Percentiles rank a stretch among this genome's conserved stretches.
These are phyloP conservation scores for Aspergillus quadricinctus DNA, from an alignment of 2,329 filamentous ascomycete genomes.

Conservation along the genomic window DNA sequence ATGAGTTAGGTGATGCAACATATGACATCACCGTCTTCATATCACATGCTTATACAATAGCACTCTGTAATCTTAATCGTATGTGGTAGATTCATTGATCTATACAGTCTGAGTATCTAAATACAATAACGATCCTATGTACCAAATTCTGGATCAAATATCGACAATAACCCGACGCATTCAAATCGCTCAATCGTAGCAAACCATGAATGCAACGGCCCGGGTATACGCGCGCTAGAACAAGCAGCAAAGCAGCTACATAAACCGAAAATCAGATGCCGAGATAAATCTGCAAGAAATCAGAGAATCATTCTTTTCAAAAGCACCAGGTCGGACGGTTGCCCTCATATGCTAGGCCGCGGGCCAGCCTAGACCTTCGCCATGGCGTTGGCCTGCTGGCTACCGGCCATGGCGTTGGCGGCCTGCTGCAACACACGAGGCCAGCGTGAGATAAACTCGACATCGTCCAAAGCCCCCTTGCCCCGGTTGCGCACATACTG, in stretches of 20 bases:
- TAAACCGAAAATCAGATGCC: constrained; percentile 4
- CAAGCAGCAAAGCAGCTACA: not conserved
- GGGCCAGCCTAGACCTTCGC: constrained; percentile 1
- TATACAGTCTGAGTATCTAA: not conserved
- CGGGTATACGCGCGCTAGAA: constrained; percentile 3
- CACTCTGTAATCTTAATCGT: no score
- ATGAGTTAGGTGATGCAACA: no score
- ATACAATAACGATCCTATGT: constrained; percentile 2
- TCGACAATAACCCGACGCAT: not conserved
- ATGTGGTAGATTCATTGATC: not conserved
- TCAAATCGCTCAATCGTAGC: not conserved
- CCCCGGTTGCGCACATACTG: constrained; percentile 70
- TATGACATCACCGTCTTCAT: no score
- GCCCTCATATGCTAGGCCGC: not conserved
- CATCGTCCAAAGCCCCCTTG: constrained; percentile 39
- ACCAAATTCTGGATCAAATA: not conserved
- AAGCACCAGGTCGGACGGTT: not conserved
- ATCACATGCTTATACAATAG: no score
- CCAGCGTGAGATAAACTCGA: constrained; percentile 40
- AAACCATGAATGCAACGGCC: not conserved
- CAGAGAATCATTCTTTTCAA: not conserved
- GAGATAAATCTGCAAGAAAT: constrained; percentile 5
- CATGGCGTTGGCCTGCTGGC: constrained; percentile 24
- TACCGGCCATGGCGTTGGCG: constrained; percentile 19
- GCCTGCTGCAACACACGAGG: constrained; percentile 35